Conservation (phyloP, 2,329 filamentous ascomycete species). For the Hortaea sp. region DNA sequence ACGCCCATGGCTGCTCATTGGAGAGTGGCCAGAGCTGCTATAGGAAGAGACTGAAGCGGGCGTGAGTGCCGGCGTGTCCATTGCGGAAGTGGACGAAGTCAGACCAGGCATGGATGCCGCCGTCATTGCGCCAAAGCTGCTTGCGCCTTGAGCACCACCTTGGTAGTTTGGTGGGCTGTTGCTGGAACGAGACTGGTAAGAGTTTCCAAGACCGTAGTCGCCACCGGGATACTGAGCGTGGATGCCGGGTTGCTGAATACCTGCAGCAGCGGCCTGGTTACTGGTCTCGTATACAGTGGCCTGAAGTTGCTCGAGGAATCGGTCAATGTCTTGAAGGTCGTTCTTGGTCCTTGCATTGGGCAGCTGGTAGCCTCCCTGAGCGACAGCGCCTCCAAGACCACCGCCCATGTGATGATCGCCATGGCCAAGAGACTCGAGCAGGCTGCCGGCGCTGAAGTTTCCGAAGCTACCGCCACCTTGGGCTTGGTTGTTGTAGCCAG, state of each 20-base stretch:
- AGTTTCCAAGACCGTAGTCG: constrained; percentile 42
- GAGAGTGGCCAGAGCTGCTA: constrained; percentile 62
- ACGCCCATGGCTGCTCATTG: constrained; percentile 54
- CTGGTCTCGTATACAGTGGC: constrained; percentile 91
- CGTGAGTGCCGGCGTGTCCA: constrained; percentile 65
- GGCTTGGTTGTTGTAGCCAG: constrained; percentile 23
- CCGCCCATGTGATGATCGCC: constrained; percentile 11
- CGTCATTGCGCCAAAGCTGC: constrained; percentile 28
- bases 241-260: constrained; percentile 63
- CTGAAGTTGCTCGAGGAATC: constrained; percentile 92
- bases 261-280: constrained; percentile 61
- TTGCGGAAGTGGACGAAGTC: constrained; percentile 33
- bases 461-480: constrained; percentile 13
- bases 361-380: constrained; percentile 72
- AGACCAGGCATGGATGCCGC: constrained; percentile 18
- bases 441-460: constrained; percentile 22
- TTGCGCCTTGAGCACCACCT: constrained; percentile 12
- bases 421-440: constrained; percentile 27
- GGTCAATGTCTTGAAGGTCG: constrained; percentile 87
- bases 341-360: constrained; percentile 89
- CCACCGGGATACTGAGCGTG: constrained; percentile 44
- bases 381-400: constrained; percentile 44
- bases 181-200: constrained; percentile 42
- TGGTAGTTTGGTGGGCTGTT: constrained; percentile 43
- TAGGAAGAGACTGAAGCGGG: constrained; percentile 68